Base-by-base conservation (phyloP, 2,329 filamentous ascomycete species). In the Trichoderma semiorbis region DNA sequence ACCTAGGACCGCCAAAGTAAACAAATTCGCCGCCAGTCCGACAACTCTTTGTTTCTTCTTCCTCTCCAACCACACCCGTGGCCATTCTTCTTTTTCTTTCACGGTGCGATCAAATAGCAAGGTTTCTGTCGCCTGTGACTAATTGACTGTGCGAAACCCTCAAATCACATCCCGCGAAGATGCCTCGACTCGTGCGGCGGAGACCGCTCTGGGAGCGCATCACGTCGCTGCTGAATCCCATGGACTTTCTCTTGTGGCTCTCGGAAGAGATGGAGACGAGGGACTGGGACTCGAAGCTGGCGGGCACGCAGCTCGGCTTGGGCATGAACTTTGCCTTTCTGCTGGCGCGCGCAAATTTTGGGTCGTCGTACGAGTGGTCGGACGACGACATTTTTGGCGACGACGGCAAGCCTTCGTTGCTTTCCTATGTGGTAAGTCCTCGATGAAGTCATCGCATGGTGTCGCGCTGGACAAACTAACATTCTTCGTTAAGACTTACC, bases 221-320 rank as follows among this genome's bases (percentile, higher is more conserved):
- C 80, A 90, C 90, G 79, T 87, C 92, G 71, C 90, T 90, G 80
- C 84, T 98, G 72, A 95, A 98, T 78, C 94, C 93, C 3, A 91
- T 93, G 84, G 96, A 99, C 82, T 93, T 95, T 78, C 84, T 96
- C 69, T 89, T 99, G 21, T 97, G 94, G 92, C 82, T 97, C 2
- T 97, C 93, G 0, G 95, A 98, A 80, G 93, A 97, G 82, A 88
- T 99, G 73, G 95, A 98, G 79, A 94, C 94, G 32, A 91, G 92
- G 78, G 93, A 97, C 77, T 97, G 94, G 90, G 93, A 98, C 76
- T 93, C 95, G 24, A 91, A 93, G 75, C 84, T 90, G 43, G 92
- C 93, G 80, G 92, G 93, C 30, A 88, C 90, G 6, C 90, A 93
- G 66, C 84, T 97, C 21, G 95, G 94, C 6, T 76, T 97, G 32